Base-by-base conservation (phyloP, 1,139 yeast genomes). In the Hemisphaericaspora xylanilytica region DNA sequence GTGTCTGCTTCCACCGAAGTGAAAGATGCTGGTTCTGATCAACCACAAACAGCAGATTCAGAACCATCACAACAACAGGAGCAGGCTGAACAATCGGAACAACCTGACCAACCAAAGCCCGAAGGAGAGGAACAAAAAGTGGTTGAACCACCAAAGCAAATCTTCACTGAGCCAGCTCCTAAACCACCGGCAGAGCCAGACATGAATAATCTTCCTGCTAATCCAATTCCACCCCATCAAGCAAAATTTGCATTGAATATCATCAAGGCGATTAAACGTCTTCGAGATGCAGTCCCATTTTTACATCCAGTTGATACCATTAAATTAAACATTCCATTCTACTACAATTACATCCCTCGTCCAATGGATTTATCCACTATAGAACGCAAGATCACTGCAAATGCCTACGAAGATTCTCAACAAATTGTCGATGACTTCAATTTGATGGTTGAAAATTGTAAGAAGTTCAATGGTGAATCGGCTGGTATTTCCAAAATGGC, bases 361-460 rank as follows among this genome's bases (percentile, higher is more conserved):
- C 99, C 99, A 29, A 92, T 94, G 97, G 97, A 90, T 61, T 70
- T 92, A 36, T 77, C 90, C 5, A 89, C 97, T 3, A 86, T 92
- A 50, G 98, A 94, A 60, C 78, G 77, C 51, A 92, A 90, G 60
- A 65, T 90, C 35, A 70, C 59, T 36, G 78, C 63, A 10, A 78
- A 80, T 54, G 92, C 89, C 3, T 92, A 90, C 60, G 82, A 74
- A 44, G 72, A 77, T 5, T 81, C 89, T 8, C 73, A 75, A 42
- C 81, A 82, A 48, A 78, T 90, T 38, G 75, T 74, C 22, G 84
- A 76, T 12, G 98, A 94, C 63, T 87, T 92, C 65, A 82, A 87
- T 51, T 67, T 87, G 48, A 87, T 92, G 81, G 92, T 92, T 20
- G 61, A 65, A 22, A 92, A 94, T 66, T 89, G 97, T 64, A 70